These are phyloP conservation scores for Aureobasidium sp. DNA, from an alignment of 2,329 filamentous ascomycete species.

Conservation along the genomic window DNA sequence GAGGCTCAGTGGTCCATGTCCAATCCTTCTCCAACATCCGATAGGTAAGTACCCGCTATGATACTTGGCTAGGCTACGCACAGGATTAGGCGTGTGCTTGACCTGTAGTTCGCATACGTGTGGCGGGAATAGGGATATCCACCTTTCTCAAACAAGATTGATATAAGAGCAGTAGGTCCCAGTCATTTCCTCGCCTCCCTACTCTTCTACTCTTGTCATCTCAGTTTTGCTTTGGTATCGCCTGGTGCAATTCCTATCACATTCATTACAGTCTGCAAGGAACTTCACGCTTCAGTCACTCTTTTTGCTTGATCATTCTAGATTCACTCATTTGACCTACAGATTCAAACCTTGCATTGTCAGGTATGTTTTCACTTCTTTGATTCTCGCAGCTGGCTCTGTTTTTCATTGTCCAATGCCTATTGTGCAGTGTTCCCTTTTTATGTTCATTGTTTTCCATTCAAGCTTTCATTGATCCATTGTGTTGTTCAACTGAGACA, in stretches of 20 bases:
- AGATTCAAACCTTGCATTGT: not conserved
- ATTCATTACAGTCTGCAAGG: constrained; percentile 17
- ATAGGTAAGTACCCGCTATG: constrained; percentile 4
- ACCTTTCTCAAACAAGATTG: not conserved
- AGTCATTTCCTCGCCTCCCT: not conserved
- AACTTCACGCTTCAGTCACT: not conserved
- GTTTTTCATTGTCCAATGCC: not conserved
- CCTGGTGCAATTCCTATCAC: constrained; percentile 17
- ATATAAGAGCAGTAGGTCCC: constrained; percentile 11
- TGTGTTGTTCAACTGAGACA: not conserved
- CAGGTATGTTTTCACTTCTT: constrained; percentile 4
- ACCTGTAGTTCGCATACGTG: constrained; percentile 10
- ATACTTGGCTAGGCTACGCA: constrained; percentile 12
- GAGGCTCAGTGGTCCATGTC: not conserved
- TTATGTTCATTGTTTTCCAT: not conserved
- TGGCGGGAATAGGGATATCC: constrained; percentile 16
- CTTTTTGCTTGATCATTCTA: not conserved
- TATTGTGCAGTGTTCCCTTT: not conserved
- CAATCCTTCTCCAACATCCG: not conserved
- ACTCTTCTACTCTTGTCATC: not conserved
- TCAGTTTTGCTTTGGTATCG: constrained; percentile 13
- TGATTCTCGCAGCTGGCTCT: not conserved
- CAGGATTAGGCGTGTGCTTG: constrained; percentile 8
- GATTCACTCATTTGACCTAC: not conserved
- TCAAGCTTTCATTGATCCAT: constrained; percentile 11